A percentile compares a stretch with the other conserved stretches of the same genome.
These are phyloP conservation scores for Alternaria novae-zelandiae DNA, from an alignment of 2,329 filamentous ascomycete genomes.

Conservation along the genomic window DNA sequence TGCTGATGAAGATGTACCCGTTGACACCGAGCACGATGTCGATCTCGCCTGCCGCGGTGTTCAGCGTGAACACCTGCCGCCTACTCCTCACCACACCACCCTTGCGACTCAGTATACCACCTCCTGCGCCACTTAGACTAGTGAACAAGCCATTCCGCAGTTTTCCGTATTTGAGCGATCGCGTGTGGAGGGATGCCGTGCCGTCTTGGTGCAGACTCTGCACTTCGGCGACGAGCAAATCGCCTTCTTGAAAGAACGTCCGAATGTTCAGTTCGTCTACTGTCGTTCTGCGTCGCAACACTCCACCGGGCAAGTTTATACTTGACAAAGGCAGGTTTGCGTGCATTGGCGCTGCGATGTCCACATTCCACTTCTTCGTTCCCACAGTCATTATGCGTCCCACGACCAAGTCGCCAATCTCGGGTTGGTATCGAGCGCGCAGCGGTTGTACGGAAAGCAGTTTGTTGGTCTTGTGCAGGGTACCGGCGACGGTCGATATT, in stretches of 20 bases:
- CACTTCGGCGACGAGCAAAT: conserved; percentile 92
- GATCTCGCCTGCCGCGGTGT: conserved; percentile 68
- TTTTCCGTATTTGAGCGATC: conserved; percentile 92
- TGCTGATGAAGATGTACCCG: conserved; percentile 94
- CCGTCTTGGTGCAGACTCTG: conserved; percentile 88
- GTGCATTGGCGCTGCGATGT: conserved; percentile 86
- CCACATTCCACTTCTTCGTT: conserved; percentile 89
- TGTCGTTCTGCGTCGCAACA: conserved; percentile 87
- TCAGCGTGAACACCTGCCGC: conserved; percentile 82
- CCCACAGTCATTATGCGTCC: conserved; percentile 96
- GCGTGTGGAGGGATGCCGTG: conserved; percentile 84
- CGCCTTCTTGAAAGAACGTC: conserved; percentile 95
- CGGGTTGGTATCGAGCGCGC: conserved; percentile 89
- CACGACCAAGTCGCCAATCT: conserved; percentile 94
- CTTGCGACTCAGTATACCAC: conserved; percentile 56
- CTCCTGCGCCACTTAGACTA: conserved; percentile 78
- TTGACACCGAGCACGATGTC: conserved; percentile 94
- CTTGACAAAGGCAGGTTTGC: conserved; percentile 83
- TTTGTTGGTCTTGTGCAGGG: conserved; percentile 92
- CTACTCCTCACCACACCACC: conserved; percentile 83
- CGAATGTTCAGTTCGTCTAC: conserved; percentile 97
- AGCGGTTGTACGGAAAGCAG: conserved; percentile 89
- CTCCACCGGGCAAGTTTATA: conserved; percentile 94
- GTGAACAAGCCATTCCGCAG: conserved; percentile 91
- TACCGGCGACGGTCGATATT: conserved; percentile 87